Conservation (phyloP, 495 filamentous ascomycete genomes). For the Rostrohypoxylon terebratum region DNA sequence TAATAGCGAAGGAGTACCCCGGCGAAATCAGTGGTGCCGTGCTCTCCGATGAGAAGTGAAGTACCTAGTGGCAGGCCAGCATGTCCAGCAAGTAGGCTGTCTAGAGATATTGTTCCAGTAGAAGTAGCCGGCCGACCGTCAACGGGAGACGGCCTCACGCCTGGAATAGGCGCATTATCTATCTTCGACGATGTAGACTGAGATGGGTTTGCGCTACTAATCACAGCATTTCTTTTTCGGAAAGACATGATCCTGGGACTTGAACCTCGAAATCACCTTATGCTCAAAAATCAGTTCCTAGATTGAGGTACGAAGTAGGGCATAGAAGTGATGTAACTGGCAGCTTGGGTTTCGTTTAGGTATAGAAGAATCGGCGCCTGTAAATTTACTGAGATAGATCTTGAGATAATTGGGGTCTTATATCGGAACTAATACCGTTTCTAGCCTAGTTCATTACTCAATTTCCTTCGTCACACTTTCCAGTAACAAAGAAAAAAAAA, state of each 20-base stretch:
- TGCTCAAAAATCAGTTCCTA: background rate
- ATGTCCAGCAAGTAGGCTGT: slow-evolving; percentile 87
- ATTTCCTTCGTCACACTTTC: background rate
- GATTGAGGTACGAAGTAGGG: background rate
- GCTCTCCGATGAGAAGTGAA: slow-evolving; percentile 86
- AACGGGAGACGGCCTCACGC: slow-evolving; percentile 86
- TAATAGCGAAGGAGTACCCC: slow-evolving; percentile 87
- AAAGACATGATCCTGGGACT: slow-evolving; percentile 78
- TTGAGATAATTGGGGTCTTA: background rate
- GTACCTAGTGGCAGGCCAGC: slow-evolving; percentile 87
- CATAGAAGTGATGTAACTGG: background rate
- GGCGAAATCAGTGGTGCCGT: slow-evolving; percentile 93
- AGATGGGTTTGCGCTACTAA: slow-evolving; percentile 53
- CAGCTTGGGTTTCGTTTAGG: background rate
- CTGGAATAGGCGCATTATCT: slow-evolving; percentile 64
- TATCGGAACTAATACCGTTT: background rate
- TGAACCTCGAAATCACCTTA: slow-evolving; percentile 19
- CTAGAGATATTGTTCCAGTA: slow-evolving; percentile 86
- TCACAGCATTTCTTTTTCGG: slow-evolving; percentile 83
- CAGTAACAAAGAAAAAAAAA: slow-evolving; percentile 5
- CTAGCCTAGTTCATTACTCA: background rate
- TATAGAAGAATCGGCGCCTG: slow-evolving; percentile 1
- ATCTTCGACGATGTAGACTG: slow-evolving; percentile 47
- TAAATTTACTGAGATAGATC: background rate
- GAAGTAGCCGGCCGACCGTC: slow-evolving; percentile 92